Percentiles rank a stretch among this genome's conserved stretches.
Conservation (phyloP, 768 basidiomycete genomes). For the Austroboletus festivus region DNA sequence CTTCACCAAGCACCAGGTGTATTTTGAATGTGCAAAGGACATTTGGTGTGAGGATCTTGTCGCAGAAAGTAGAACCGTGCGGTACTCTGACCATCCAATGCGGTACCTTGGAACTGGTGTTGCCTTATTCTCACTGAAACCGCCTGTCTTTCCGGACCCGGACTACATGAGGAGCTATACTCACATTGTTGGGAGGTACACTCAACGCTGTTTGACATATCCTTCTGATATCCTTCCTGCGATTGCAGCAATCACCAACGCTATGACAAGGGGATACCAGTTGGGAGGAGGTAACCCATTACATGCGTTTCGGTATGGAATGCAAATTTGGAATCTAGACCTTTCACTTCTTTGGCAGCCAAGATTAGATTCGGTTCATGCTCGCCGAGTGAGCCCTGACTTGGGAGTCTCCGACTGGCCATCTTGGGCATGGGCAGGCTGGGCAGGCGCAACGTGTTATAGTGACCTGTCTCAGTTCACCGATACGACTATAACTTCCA, state of each 20-base stretch:
- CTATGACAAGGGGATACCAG: neutral
- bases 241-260: neutral
- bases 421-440: conserved; percentile 28
- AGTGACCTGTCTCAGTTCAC: neutral
- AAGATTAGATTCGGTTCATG: conserved; percentile 4
- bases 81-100: conserved; percentile 7
- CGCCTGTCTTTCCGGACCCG: too few relatives aligned
- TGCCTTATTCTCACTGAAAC: too few relatives aligned
- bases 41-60: conserved; percentile 23
- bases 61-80: conserved; percentile 10
- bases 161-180: neutral
- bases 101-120: neutral
- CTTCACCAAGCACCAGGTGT: conserved; percentile 21
- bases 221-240: neutral
- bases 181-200: neutral
- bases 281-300: neutral
- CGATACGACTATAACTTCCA: neutral
- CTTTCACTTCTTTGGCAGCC: conserved; percentile 22
- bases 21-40: conserved; percentile 20
- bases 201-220: neutral
- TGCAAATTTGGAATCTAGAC: conserved; percentile 7
- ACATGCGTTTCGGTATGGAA: neutral
- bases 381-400: conserved; percentile 6
- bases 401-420: conserved; percentile 8
- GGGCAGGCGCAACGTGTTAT: conserved; percentile 19